Conservation (phyloP, 2,329 filamentous ascomycete species). For the Trematosphaeria pertusa region DNA sequence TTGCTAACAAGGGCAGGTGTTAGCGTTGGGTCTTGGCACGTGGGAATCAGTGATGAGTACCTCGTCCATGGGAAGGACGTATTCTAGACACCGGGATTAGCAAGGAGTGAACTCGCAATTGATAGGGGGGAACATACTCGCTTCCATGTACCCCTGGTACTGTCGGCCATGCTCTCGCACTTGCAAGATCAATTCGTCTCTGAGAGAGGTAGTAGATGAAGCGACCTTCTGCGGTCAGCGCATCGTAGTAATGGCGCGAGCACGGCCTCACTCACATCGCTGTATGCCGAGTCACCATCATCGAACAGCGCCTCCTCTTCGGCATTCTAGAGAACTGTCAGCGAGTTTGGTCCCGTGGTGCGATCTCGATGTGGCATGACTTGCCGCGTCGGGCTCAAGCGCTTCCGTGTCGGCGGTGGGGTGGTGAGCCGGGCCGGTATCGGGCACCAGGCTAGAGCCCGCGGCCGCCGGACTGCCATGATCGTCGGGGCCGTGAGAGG, state of each 20-base stretch:
- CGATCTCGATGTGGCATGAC: too few species aligned
- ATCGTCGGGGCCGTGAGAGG: too few species aligned
- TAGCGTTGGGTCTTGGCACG: neutral
- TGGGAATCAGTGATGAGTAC: conserved; percentile 5
- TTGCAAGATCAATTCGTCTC: conserved; percentile 19
- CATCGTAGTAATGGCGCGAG: too few species aligned
- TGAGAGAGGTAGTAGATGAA: conserved; percentile 16
- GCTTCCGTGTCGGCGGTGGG: too few species aligned
- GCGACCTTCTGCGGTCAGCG: conserved; percentile 5
- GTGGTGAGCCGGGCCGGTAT: too few species aligned
- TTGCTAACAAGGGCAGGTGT: conserved; percentile 6
- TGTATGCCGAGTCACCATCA: conserved; percentile 18
- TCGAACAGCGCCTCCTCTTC: conserved; percentile 10
- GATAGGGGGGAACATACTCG: conserved; percentile 6
- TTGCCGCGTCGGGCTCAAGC: too few species aligned
- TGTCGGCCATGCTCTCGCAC: conserved; percentile 18
- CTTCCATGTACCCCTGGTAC: conserved; percentile 20
- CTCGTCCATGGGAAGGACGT: conserved; percentile 27
- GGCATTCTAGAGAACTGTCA: conserved; percentile 5
- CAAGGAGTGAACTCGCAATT: neutral
- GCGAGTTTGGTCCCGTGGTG: too few species aligned
- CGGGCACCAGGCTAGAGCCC: too few species aligned
- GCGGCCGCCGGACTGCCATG: too few species aligned
- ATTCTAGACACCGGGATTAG: conserved; percentile 16
- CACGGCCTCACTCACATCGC: conserved; percentile 12